These are phyloP conservation scores for Austroboletus novae-zelandiae DNA, from an alignment of 1,284 basidiomycete genomes.

Conservation along the genomic window DNA sequence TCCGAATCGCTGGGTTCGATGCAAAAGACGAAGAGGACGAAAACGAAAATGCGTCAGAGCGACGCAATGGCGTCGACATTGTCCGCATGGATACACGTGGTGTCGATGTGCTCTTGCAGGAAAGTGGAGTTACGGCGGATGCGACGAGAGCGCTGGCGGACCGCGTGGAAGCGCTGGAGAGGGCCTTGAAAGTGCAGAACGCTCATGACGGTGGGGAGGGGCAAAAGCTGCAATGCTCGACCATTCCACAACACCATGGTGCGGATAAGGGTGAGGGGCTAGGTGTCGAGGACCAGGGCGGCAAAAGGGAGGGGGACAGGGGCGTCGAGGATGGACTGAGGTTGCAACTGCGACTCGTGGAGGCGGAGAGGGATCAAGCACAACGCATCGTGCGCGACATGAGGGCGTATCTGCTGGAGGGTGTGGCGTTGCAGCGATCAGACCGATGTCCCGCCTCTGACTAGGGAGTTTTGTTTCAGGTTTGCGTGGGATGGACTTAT, in stretches of 20 bases:
- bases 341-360: constrained; percentile 13
- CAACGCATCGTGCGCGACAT: constrained; percentile 16
- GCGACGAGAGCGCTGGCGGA: constrained; percentile 20
- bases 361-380: constrained; percentile 24
- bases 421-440: no score
- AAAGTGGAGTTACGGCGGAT: constrained; percentile 14
- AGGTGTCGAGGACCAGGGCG: neutral
- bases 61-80: neutral
- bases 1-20: neutral
- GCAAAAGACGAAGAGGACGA: neutral
- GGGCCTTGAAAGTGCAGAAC: constrained; percentile 7
- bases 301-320: neutral
- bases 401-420: constrained; percentile 21
- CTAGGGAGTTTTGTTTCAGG: no score
- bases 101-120: constrained; percentile 13
- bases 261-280: neutral
- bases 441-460: no score
- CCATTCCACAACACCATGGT: neutral
- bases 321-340: constrained; percentile 10
- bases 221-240: no score
- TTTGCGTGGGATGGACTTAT: no score
- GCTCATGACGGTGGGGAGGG: neutral
- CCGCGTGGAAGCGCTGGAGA: constrained; percentile 25
- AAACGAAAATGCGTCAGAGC: neutral
- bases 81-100: constrained; percentile 8